These are phyloP conservation scores for Candida pseudoglaebosa DNA, from an alignment of 805 yeast genomes.

Conservation along the genomic window DNA sequence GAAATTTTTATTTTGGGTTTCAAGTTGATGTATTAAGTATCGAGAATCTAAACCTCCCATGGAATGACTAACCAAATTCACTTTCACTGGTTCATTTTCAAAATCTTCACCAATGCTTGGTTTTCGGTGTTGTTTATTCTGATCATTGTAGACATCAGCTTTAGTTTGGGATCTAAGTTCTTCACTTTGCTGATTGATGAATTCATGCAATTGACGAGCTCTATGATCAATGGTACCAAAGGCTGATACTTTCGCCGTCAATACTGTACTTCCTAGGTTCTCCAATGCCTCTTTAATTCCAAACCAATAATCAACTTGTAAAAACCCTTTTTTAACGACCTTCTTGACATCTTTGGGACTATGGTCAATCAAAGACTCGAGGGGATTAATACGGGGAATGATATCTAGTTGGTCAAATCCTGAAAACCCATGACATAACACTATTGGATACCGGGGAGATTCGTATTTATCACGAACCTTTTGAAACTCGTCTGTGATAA, in stretches of 20 bases:
- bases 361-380: slow-evolving; percentile 4
- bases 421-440: slow-evolving; percentile 81
- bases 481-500: slow-evolving; percentile 27
- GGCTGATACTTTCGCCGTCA: slow-evolving; percentile 78
- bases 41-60: slow-evolving; percentile 94
- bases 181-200: slow-evolving; percentile 36
- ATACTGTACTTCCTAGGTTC: slow-evolving; percentile 59
- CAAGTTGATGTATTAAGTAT: slow-evolving; percentile 59
- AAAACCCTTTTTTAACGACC: slow-evolving; percentile 22
- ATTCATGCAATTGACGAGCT: slow-evolving; percentile 53
- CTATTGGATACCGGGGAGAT: slow-evolving; percentile 69
- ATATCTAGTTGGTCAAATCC: slow-evolving; percentile 61
- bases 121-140: slow-evolving; percentile 5
- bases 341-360: not conserved
- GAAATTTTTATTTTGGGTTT: slow-evolving; percentile 9
- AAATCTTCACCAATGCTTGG: not conserved
- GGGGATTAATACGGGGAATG: slow-evolving; percentile 14
- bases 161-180: slow-evolving; percentile 10
- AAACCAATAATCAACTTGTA: slow-evolving; percentile 70
- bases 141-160: slow-evolving; percentile 8
- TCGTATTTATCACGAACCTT: slow-evolving; percentile 37
- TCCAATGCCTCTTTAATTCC: slow-evolving; percentile 67
- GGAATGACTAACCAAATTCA: slow-evolving; percentile 82
- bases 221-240: slow-evolving; percentile 71
- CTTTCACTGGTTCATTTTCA: slow-evolving; percentile 34